Evolutionary conservation across 768 basidiomycete species (phyloP).

Genomic region (Panus rudis): DNA sequence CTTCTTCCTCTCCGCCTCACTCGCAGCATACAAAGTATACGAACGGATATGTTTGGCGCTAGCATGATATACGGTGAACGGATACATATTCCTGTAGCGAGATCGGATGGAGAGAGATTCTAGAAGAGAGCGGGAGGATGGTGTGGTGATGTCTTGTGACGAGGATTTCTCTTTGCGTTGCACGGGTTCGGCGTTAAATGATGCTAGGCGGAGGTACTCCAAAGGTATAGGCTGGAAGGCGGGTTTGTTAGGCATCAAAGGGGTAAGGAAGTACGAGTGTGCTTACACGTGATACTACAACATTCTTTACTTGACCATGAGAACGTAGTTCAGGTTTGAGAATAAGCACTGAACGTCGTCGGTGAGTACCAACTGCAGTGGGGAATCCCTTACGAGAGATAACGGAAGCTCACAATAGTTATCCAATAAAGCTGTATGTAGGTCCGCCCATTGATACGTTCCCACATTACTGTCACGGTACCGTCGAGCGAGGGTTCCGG

Average conservation of each 20-base stretch:
- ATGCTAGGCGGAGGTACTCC: conserved; percentile 66
- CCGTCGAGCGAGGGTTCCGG: conserved; percentile 55
- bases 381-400: too few species aligned
- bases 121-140: conserved; percentile 47
- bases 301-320: conserved; percentile 40
- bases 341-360: conserved; percentile 58
- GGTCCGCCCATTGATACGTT: conserved; percentile 64
- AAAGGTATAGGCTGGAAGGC: conserved; percentile 75
- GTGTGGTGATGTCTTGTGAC: conserved; percentile 46
- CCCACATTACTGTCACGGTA: conserved; percentile 50
- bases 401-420: conserved; percentile 55
- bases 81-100: conserved; percentile 52
- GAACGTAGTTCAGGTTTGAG: conserved; percentile 52
- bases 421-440: conserved; percentile 63
- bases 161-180: conserved; percentile 52
- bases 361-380: too few species aligned
- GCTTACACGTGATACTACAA: conserved; percentile 62
- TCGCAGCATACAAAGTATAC: conserved; percentile 67
- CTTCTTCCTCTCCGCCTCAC: conserved; percentile 48
- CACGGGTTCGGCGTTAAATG: conserved; percentile 55
- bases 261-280: too few species aligned
- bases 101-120: too few species aligned
- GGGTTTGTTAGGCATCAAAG: too few species aligned
- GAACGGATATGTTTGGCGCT: conserved; percentile 45
- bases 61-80: conserved; percentile 74